These are phyloP conservation scores for Zymoseptoria tritici DNA, from an alignment of 2,329 filamentous ascomycete species.

Conservation along the genomic window DNA sequence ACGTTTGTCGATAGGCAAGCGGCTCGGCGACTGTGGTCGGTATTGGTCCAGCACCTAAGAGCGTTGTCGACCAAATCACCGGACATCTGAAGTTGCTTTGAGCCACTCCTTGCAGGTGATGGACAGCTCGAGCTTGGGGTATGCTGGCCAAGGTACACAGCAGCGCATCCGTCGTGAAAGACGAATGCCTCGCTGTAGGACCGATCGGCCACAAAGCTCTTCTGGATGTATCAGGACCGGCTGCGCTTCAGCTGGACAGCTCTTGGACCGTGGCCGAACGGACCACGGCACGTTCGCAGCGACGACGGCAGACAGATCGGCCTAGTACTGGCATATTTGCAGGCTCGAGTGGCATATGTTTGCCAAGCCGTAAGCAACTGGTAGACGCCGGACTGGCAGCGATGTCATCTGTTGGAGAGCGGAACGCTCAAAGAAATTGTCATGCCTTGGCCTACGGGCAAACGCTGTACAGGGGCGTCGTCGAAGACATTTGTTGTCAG, in stretches of 20 bases:
- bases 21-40: slow-evolving; percentile 90
- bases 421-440: not conserved
- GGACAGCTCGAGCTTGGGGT: not conserved
- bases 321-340: not conserved
- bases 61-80: slow-evolving; percentile 77
- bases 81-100: slow-evolving; percentile 76
- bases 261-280: not conserved
- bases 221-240: not conserved
- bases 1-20: slow-evolving; percentile 44
- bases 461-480: not conserved
- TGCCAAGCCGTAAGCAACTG: not conserved
- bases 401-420: not conserved
- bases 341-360: not conserved
- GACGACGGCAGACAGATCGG: not conserved
- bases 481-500: no score
- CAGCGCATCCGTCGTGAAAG: not conserved
- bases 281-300: not conserved
- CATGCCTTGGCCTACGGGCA: not conserved
- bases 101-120: slow-evolving; percentile 12
- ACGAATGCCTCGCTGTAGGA: not conserved
- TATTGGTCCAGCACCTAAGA: slow-evolving; percentile 66
- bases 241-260: not conserved
- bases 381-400: not conserved
- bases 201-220: not conserved
- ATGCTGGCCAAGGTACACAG: not conserved